Evolutionary conservation across 306 rosid genomes (phyloP), one percentile per base, ranked within the genome.

Genomic region (Acacia crassicarpa): DNA sequence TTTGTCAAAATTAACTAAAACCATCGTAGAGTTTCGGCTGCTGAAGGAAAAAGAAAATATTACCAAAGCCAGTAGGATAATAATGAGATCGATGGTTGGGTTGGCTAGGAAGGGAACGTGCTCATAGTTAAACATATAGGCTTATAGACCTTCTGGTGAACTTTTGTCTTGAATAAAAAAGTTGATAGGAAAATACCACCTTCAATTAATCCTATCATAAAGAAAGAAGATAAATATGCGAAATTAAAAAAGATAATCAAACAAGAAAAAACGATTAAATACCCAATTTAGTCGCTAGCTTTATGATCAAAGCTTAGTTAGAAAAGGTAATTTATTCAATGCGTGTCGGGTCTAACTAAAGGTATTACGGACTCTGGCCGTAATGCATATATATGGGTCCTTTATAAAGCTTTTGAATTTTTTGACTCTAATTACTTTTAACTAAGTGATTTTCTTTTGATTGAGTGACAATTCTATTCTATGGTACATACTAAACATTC

Each of bases 121-220:
- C 41, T 49, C 35, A 73, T 30, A n/a, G n/a, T 2, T 44, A 30
- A 14, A 20, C 20, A 67, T 23, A 69, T 77, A 77, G 81, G 53
- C 44, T 62, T 44, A 38, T 86, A 77, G 82, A 67, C 73, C 61
- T 66, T 74, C 49, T 48, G 81, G 79, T 83, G 81, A 23, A 5
- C 66, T n/a, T 77, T 78, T 83, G 41, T 67, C 35, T 11, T 43
- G 43, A 44, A 33, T 58, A 83, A 83, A 81, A 83, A 81, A 58
- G 79, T 69, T 83, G 81, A 83, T 83, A 81, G 83, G 72, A 83
- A 73, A 61, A 68, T 74, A 17, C 62, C 71, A 41, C 84, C 78
- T 67, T 41, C 15, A 20, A 22, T 68, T 45, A 76, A 68, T 45
- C 80, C 15, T n/a, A 66, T 32, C 61, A 22, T 25, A 25, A 35